Conservation (phyloP, 148 eudicot species). For the Rhododendron mucronatum region DNA sequence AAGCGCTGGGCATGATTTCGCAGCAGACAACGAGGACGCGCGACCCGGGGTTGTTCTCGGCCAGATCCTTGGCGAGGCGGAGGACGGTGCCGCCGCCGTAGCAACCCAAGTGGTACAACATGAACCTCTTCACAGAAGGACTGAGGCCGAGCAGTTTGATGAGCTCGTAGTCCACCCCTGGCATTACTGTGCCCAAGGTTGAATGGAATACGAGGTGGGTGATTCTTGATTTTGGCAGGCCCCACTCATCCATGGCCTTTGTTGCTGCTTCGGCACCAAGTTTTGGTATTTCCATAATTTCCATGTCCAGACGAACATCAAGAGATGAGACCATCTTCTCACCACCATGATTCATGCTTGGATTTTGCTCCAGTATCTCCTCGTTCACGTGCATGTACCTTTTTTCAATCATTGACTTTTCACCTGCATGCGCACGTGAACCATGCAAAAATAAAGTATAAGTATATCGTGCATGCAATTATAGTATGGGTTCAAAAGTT, state of each 20-base stretch:
- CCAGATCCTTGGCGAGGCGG: slow-evolving; percentile 12
- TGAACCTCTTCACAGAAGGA: slow-evolving; percentile 7
- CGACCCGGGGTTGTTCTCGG: slow-evolving; percentile 15
- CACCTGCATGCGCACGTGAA: background rate
- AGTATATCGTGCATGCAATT: background rate
- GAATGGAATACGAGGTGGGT: slow-evolving; percentile 13
- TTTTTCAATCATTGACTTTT: background rate
- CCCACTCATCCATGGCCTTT: slow-evolving; percentile 1
- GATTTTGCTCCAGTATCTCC: slow-evolving; percentile 3
- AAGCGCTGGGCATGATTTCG: background rate
- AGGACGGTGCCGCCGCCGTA: slow-evolving; percentile 7
- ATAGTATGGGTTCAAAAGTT: too few relatives aligned
- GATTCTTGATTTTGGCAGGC: background rate
- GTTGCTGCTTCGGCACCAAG: background rate
- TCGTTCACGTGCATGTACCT: slow-evolving; percentile 3
- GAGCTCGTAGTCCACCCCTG: slow-evolving; percentile 10
- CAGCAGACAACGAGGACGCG: slow-evolving; percentile 10
- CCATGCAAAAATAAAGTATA: too few relatives aligned
- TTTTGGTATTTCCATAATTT: background rate
- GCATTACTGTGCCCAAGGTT: slow-evolving; percentile 8
- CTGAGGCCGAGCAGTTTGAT: slow-evolving; percentile 9
- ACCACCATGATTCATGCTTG: background rate
- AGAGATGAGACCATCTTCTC: background rate
- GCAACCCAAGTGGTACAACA: slow-evolving; percentile 14
- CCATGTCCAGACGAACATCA: background rate